Conservation (phyloP, 75 land plant species). For the Cunninghamia lanceolata region DNA sequence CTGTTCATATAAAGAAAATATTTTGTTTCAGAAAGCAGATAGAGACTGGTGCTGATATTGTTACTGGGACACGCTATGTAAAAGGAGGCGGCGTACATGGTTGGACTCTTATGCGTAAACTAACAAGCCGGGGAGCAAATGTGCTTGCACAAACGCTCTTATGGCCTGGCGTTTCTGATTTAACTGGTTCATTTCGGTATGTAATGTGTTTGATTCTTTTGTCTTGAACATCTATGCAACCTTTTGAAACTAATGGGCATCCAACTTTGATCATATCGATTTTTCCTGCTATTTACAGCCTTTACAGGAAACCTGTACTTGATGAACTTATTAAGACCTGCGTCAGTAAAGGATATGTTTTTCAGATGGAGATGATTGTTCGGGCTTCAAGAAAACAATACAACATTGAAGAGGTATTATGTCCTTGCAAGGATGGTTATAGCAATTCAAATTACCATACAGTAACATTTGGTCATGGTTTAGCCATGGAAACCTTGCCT, state of each 20-base stretch:
- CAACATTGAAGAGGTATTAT: constrained; percentile 84
- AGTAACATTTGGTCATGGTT: background rate
- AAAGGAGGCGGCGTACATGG: constrained; percentile 94
- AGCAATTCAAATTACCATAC: background rate
- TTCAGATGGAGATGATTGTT: constrained; percentile 99
- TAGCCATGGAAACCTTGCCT: background rate
- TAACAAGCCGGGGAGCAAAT: constrained; percentile 96
- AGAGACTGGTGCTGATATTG: constrained; percentile 88
- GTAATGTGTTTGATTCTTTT: background rate
- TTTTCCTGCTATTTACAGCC: constrained; percentile 37
- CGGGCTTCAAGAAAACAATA: constrained; percentile 83
- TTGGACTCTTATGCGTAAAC: constrained; percentile 91
- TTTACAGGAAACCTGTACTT: constrained; percentile 72
- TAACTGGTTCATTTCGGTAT: constrained; percentile 96
- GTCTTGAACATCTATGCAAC: background rate
- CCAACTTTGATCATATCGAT: background rate
- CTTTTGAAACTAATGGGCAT: background rate
- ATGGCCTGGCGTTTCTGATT: constrained; percentile 95
- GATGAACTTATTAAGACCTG: constrained; percentile 75
- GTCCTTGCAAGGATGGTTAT: background rate
- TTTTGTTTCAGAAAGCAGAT: constrained; percentile 64
- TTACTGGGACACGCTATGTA: constrained; percentile 92
- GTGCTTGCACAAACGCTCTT: constrained; percentile 95
- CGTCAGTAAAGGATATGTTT: constrained; percentile 97
- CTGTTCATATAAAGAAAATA: background rate